Conservation (phyloP, 2,329 filamentous ascomycete species). For the Coleophoma crateriformis region DNA sequence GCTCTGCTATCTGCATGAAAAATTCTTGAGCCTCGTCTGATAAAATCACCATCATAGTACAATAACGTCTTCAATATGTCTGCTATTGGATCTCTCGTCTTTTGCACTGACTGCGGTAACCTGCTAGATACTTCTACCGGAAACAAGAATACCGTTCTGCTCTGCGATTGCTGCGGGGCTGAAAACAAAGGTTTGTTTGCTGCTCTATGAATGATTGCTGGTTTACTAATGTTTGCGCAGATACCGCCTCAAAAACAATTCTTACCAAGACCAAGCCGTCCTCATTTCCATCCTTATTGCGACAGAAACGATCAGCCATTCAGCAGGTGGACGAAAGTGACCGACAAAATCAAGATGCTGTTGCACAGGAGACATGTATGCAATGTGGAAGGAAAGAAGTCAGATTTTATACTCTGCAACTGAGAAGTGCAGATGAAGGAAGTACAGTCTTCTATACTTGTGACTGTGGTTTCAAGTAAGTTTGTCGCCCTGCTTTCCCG, state of each 20-base stretch:
- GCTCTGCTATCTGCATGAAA: not conserved
- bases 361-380: constrained; percentile 65
- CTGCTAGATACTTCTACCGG: constrained; percentile 77
- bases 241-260: constrained; percentile 70
- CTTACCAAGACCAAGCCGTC: constrained; percentile 80
- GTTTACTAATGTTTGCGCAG: constrained; percentile 26
- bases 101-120: constrained; percentile 91
- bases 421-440: constrained; percentile 91
- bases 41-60: not conserved
- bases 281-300: constrained; percentile 84
- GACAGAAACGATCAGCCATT: constrained; percentile 80
- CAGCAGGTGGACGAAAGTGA: constrained; percentile 77
- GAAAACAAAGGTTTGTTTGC: constrained; percentile 67
- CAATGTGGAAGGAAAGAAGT: constrained; percentile 80
- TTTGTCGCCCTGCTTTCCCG: constrained; percentile 4
- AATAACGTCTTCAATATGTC: constrained; percentile 55
- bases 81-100: constrained; percentile 83
- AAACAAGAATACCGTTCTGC: constrained; percentile 67
- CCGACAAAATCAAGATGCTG: constrained; percentile 62
- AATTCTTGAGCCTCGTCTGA: not conserved
- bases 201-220: not conserved
- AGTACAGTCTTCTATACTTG: constrained; percentile 88
- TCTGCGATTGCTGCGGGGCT: constrained; percentile 81
- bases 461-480: constrained; percentile 79
- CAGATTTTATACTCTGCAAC: constrained; percentile 77